Percentiles rank a stretch among this genome's conserved stretches.
Conservation (phyloP, 2,329 filamentous ascomycete species). For the Dactylella cylindrospora region DNA sequence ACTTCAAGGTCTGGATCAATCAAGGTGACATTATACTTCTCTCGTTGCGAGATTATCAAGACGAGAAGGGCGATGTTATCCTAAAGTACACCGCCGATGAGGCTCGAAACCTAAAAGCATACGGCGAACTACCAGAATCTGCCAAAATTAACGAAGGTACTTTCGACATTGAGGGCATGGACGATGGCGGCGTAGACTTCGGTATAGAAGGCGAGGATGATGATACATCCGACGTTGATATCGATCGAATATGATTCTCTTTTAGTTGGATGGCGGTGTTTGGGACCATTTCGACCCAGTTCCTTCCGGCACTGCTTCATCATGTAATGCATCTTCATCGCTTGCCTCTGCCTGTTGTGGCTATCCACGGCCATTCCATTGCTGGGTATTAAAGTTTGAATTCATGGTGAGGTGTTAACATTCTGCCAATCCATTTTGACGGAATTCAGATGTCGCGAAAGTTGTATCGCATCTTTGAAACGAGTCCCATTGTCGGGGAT, state of each 20-base stretch:
- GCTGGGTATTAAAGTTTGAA: no score
- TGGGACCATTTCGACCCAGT: no score
- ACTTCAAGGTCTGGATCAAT: conserved; percentile 81
- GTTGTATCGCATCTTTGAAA: no score
- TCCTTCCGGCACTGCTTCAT: no score
- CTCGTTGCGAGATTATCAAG: conserved; percentile 87
- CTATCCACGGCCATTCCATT: no score
- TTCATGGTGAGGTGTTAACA: no score
- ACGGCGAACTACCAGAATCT: conserved; percentile 93
- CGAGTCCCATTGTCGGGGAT: no score
- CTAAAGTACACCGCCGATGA: conserved; percentile 96
- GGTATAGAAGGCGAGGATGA: conserved; percentile 80
- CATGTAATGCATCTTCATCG: no score
- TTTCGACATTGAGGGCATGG: conserved; percentile 76
- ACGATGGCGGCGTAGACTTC: conserved; percentile 97
- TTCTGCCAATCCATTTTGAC: no score
- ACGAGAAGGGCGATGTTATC: conserved; percentile 90
- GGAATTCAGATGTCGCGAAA: no score
- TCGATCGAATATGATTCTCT: conserved; percentile 44
- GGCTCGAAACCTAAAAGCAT: conserved; percentile 90
- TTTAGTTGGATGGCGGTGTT: no score
- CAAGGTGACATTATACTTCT: conserved; percentile 91
- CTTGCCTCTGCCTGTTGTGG: no score
- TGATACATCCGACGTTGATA: conserved; percentile 75
- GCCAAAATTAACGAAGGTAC: conserved; percentile 99